Conservation (phyloP, 2,329 filamentous ascomycete genomes). For the Alternaria viburni region DNA sequence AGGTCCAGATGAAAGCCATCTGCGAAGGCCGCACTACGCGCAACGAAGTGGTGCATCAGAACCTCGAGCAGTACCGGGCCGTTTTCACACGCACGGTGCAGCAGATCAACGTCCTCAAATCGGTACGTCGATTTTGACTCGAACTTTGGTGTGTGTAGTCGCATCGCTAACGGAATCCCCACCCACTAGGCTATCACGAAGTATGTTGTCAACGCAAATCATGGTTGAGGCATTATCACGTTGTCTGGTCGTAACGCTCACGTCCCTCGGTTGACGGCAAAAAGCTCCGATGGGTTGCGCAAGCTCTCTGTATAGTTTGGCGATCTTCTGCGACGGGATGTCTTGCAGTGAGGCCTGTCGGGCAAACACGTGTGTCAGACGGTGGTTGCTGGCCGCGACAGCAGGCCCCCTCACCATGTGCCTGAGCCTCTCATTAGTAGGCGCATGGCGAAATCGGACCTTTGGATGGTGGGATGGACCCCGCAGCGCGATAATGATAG, state of each 20-base stretch:
- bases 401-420: conserved; percentile 5
- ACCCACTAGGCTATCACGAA: conserved; percentile 47
- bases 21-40: conserved; percentile 84
- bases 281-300: neutral
- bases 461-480: conserved; percentile 21
- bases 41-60: conserved; percentile 78
- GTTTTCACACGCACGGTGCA: conserved; percentile 84
- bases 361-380: conserved; percentile 16
- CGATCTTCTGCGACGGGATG: conserved; percentile 9
- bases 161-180: conserved; percentile 18
- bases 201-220: conserved; percentile 49
- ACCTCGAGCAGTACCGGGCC: conserved; percentile 81
- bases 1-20: conserved; percentile 94
- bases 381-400: conserved; percentile 5
- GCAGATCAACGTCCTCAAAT: conserved; percentile 69
- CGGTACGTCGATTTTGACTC: conserved; percentile 46
- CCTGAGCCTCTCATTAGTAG: conserved; percentile 7
- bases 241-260: conserved; percentile 7
- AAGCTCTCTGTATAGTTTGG: neutral
- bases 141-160: conserved; percentile 20
- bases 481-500: conserved; percentile 43
- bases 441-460: conserved; percentile 38
- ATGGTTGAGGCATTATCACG: conserved; percentile 42
- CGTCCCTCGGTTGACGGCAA: conserved; percentile 4
- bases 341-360: conserved; percentile 10